Percentiles rank a stretch among this genome's conserved stretches.
Conservation (phyloP, 352 stramenopile genomes). For the Pseudoperonospora humuli region DNA sequence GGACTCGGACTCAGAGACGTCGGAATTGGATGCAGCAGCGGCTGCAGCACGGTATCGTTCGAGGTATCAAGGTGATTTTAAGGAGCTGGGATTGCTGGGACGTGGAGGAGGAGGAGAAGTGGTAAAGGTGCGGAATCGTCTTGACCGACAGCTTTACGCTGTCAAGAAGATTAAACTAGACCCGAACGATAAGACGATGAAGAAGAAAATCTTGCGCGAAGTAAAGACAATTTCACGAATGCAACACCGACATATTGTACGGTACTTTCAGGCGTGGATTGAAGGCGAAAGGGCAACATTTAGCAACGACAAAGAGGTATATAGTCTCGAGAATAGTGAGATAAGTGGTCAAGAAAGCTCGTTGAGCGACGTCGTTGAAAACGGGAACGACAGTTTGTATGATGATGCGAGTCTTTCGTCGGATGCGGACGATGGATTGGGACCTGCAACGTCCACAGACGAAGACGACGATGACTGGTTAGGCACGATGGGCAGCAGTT, state of each 20-base stretch:
- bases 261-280: conserved; percentile 90
- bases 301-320: conserved; percentile 39
- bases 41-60: conserved; percentile 47
- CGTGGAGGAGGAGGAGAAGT: conserved; percentile 79
- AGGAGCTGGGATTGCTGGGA: conserved; percentile 75
- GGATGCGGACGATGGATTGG: conserved; percentile 25
- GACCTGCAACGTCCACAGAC: conserved; percentile 32
- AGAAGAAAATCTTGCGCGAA: conserved; percentile 93
- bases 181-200: conserved; percentile 84
- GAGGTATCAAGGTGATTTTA: conserved; percentile 80
- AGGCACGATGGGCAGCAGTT: conserved; percentile 54
- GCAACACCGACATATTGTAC: conserved; percentile 94
- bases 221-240: conserved; percentile 95
- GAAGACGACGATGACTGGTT: conserved; percentile 80
- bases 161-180: conserved; percentile 86
- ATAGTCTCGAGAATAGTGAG: conserved; percentile 28
- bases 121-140: conserved; percentile 72
- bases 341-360: conserved; percentile 20
- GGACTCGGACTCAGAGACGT: conserved; percentile 31
- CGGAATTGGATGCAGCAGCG: conserved; percentile 34
- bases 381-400: conserved; percentile 24
- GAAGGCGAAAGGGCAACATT: conserved; percentile 60
- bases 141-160: conserved; percentile 79
- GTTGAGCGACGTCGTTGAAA: neutral
- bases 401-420: conserved; percentile 36